Base-by-base conservation (phyloP, 1,139 yeast species). In the Scheffersomyces titani region DNA sequence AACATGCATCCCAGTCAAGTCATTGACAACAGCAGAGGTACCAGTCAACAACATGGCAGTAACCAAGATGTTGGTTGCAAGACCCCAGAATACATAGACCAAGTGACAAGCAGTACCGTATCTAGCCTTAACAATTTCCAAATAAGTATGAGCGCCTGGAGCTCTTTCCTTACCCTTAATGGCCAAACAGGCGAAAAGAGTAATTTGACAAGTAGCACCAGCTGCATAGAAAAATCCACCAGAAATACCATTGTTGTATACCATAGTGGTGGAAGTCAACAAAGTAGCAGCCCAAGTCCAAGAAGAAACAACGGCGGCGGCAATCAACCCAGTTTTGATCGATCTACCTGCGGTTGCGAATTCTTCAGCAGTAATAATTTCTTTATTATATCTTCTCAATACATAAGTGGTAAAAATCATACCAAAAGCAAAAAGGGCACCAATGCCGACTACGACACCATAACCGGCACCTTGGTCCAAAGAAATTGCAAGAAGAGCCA, bases 221-320 rank as follows among this genome's bases (percentile, higher is more conserved):
- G 89, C 80, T 6, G 92, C 94, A 67, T 90, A 90, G 73, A 85
- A 86, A 65, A 82, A 85, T 1, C 91, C 88, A 47, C 94, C 96
- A 44, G 88, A 80, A 50, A 92, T 83, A 65, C 97, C 97, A 63
- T 89, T 86, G 57, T 82, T 81, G 71, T 89, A 90, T 20, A 90
- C 90, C 70, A 88, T 91, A n/a, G 93, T 73, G 1, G 93, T 85
- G 1, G 92, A 87, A 44, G 90, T 89, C 44, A 90, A 80, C 52
- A 91, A 74, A 1, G 97, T 90, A 1, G 97, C 94, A 51, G 94
- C 92, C 97, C 97, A 92, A 5, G 97, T 92, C 97, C 97, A 92
- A 11, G 94, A 87, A 21, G 92, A 86, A 7, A 91, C 97, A 47
- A 92, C 97, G 6, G 97, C 96, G 6, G 96, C 87, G 11, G 94